Evolutionary conservation across 75 land plant species (phyloP), one percentile per base, ranked within the genome.

Genomic region (Sequoia sempervirens): DNA sequence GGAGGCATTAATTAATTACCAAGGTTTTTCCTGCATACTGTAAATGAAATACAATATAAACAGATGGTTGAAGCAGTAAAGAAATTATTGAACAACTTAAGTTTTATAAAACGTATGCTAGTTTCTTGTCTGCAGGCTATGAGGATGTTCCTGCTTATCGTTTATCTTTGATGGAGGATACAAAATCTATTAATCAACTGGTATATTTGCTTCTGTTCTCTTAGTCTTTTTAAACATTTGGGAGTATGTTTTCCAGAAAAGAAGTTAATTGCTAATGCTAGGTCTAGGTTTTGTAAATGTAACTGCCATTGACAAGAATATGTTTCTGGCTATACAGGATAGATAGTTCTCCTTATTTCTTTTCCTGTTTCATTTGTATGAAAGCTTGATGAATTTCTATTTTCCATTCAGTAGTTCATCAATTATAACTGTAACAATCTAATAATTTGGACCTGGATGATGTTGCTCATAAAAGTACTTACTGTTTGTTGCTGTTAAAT

Each of bases 141-240:
- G 92, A 90, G 70, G 99, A 98, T 96, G 97, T 98, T 88, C 89
- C 97, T 74, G 98, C 99, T 32, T 98, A 96, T 82, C 97, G 96
- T 34, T 85, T 98, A 12, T 94, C 98, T 40, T 90, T 98, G 38
- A 86, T 86, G 45, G 99, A 98, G 84, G 99, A 98, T 79, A 94
- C 99, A 40, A 96, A 93, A 82, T 93, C 99, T 41, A 87, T 98
- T 40, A 96, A 93, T 85, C 99, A 94, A 87, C 88, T 98, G 93
- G 99, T 98, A 90, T 87, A 86, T 28, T 37, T 52, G n/a, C 37
- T 74, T 30, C 82, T 66, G 38, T 30, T 26, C 50, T 70, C 41
- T 80, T 73, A 64, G 18, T 37, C 15, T 17, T 79, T 43, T 64
- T 26, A 52, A 45, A 14, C 80, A 78, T 78, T 78, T 45, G 15